Evolutionary conservation across 2,329 filamentous ascomycete genomes (phyloP).

Genomic region (Verticillium nubilum): DNA sequence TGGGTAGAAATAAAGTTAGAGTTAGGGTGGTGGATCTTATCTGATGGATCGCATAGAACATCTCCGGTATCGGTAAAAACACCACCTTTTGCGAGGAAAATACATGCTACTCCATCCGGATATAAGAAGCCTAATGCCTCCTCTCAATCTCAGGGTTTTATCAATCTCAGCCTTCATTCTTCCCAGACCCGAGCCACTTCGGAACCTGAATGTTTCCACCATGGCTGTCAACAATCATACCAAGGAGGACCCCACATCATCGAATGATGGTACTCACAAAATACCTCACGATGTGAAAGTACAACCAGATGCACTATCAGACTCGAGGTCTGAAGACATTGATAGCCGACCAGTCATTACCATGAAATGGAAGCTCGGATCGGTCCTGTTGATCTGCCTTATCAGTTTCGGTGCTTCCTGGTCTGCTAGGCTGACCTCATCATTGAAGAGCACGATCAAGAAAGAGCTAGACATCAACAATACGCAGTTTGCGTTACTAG

Average conservation of each 20-base stretch:
- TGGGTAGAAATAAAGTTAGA: too few species aligned
- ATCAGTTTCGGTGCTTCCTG: constrained; percentile 57
- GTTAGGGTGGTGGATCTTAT: too few species aligned
- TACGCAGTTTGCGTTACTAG: constrained; percentile 51
- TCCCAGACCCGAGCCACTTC: too few species aligned
- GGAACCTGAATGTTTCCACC: not conserved
- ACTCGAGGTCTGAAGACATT: not conserved
- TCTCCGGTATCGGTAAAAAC: too few species aligned
- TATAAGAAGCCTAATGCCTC: too few species aligned
- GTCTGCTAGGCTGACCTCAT: constrained; percentile 53
- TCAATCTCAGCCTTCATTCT: too few species aligned
- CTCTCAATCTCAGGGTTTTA: too few species aligned
- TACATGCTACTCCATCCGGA: too few species aligned
- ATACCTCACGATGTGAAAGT: not conserved
- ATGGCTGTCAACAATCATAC: not conserved
- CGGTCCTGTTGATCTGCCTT: constrained; percentile 43
- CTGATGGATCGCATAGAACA: too few species aligned
- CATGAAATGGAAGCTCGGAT: constrained; percentile 14
- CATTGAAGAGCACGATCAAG: constrained; percentile 57
- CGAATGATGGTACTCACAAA: not conserved
- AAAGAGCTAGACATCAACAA: constrained; percentile 57
- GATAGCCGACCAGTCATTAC: not conserved
- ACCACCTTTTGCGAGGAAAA: too few species aligned
- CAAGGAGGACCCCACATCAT: not conserved
- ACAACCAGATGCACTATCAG: not conserved